A percentile compares a stretch with the other conserved stretches of the same genome.
Evolutionary conservation across 768 basidiomycete genomes (phyloP).

Genomic region (Dictyophora rubrovolvata): DNA sequence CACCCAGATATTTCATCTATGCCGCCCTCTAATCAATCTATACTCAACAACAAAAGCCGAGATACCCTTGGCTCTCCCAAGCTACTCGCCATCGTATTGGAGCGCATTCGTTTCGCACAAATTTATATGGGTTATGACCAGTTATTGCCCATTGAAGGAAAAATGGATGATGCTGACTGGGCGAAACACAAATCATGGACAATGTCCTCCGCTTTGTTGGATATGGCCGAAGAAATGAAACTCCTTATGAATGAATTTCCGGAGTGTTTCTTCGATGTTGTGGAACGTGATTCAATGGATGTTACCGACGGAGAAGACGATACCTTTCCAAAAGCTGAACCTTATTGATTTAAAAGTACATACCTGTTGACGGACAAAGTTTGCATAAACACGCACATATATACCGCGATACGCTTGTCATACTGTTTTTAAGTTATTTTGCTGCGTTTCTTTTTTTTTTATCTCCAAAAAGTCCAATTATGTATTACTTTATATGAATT

Average conservation of each 20-base stretch:
- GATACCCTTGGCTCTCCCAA: constrained; percentile 37
- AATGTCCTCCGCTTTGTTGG: constrained; percentile 38
- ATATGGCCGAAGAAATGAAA: constrained; percentile 43
- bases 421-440: too few relatives aligned
- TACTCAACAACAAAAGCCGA: constrained; percentile 22
- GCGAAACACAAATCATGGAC: constrained; percentile 38
- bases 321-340: background rate
- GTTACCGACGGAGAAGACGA: background rate
- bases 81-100: constrained; percentile 50
- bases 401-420: too few relatives aligned
- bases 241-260: constrained; percentile 50
- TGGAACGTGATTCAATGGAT: background rate
- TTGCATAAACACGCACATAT: too few relatives aligned
- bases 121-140: constrained; percentile 51
- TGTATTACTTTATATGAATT: too few relatives aligned
- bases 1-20: background rate
- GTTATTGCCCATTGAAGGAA: constrained; percentile 38
- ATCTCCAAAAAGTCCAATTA: too few relatives aligned
- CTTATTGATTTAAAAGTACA: too few relatives aligned
- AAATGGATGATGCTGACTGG: constrained; percentile 12
- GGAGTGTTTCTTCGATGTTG: constrained; percentile 4
- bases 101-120: constrained; percentile 53
- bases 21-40: background rate
- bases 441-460: too few relatives aligned
- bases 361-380: too few relatives aligned